Percentiles rank a stretch among this genome's conserved stretches.
These are phyloP conservation scores for Myxozyma vanderwaltii DNA, from an alignment of 805 yeast genomes.

Conservation along the genomic window DNA sequence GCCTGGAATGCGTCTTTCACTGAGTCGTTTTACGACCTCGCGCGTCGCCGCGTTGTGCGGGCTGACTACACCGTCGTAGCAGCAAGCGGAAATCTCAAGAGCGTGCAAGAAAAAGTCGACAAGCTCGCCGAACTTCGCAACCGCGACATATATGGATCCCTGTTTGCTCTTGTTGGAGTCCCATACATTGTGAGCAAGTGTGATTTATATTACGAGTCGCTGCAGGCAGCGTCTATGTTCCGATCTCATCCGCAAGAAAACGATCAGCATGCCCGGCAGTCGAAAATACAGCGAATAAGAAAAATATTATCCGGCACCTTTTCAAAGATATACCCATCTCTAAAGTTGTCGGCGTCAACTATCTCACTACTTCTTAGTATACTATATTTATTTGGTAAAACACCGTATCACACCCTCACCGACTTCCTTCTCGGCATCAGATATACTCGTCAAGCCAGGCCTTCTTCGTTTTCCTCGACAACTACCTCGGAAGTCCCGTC, in stretches of 20 bases:
- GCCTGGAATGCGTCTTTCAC: conserved; percentile 85
- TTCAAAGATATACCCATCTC: conserved; percentile 62
- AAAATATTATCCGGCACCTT: conserved; percentile 43
- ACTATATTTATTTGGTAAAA: conserved; percentile 64
- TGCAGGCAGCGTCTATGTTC: conserved; percentile 61
- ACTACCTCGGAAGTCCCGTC: background rate
- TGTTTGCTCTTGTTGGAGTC: conserved; percentile 55
- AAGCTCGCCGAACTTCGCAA: conserved; percentile 53
- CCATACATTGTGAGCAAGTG: conserved; percentile 73
- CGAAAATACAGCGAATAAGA: conserved; percentile 39
- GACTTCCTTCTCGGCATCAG: conserved; percentile 64
- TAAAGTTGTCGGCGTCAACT: conserved; percentile 52
- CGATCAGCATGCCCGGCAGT: background rate
- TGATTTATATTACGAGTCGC: conserved; percentile 61
- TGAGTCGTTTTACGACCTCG: conserved; percentile 89
- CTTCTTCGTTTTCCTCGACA: background rate
- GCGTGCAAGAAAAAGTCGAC: conserved; percentile 37
- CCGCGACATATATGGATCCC: conserved; percentile 56
- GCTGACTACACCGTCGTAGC: conserved; percentile 37
- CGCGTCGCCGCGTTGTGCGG: conserved; percentile 52
- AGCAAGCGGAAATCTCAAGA: conserved; percentile 37
- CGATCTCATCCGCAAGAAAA: conserved; percentile 35
- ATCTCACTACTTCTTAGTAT: conserved; percentile 61
- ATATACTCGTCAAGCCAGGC: conserved; percentile 57
- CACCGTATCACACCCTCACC: conserved; percentile 62